Base-by-base conservation (phyloP, 2,329 filamentous ascomycete species). In the Hypoxylon sp. region DNA sequence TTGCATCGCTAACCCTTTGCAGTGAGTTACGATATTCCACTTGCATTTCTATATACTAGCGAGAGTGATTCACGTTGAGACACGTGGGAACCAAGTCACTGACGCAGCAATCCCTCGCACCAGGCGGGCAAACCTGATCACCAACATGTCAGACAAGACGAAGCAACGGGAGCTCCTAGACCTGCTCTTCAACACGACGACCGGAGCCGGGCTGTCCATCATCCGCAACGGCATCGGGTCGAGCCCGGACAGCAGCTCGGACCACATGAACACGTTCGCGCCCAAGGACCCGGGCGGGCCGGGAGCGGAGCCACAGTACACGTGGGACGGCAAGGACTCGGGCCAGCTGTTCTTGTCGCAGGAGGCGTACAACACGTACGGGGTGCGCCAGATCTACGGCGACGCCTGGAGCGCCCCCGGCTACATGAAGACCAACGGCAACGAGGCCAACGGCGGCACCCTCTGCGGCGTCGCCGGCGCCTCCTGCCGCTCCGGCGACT, bases 261-360 rank as follows among this genome's bases (percentile, higher is more conserved):
- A 79, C 63, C 67, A 68, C 21, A 69, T 71, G 69, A 69, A 70
- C 42, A 70, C 68, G 10, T 76, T 80, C 52, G 69, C 76, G 49
- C 77, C 77, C 0, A 76, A 65, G 48, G 73, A 68, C 33, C 74
- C 76, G 3, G 75, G 76, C 3, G 67, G 66, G 0, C 73, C 76
- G 0, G 65, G 46, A 7, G 73, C 70, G 2, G 63, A 64, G 4
- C 75, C 77, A 0, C 63, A 70, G 21, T 81, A 79, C 50, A 58
- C 66, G 2, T 79, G 77, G 76, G 77, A 79, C 55, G 68, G 67
- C 3, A 74, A 77, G 50, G 75, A 80, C 54, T 72, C 70, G 9
- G 77, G 77, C 5, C 81, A 83, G 67, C 64, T 83, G 3, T 81
- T 74, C 64, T 63, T 83, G 8, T 74, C 76, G 13, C 71, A 81